Evolutionary conservation across 2,329 filamentous ascomycete genomes (phyloP), one percentile per base, ranked within the genome.

Genomic region (Curvularia eragrostidis): DNA sequence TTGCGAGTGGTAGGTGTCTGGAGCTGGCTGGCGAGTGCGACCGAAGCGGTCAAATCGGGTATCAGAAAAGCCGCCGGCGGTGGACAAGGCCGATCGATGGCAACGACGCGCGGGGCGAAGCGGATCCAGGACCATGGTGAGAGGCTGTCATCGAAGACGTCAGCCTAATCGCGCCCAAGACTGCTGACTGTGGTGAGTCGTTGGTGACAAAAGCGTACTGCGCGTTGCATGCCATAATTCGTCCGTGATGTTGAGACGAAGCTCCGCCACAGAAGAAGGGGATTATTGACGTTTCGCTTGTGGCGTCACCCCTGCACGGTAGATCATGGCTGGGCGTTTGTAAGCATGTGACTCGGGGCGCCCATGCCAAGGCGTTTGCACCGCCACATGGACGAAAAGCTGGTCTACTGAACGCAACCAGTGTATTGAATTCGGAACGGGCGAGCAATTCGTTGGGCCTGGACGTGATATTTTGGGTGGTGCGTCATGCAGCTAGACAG

Each of bases 401-500:
- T 32, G 30, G 30, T 32, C 6, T 52, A 57, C 18, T 21, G 43
- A n/a, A 48, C 49, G 53, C 58, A 50, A 52, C 48, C 52, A 43
- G 54, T 59, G 63, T 64, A 56, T 57, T 61, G 19, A 21, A 43
- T 23, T 36, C 49, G 55, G 58, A 56, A 36, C 41, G 46, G 56
- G 48, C 38, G 51, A 64, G 61, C 53, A 58, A 63, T 66, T 64
- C 64, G 66, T 62, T 67, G 57, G 59, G 62, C 58, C 63, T n/a
- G 59, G 55, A 58, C 64, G 64, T 70, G 71, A 72, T 57, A 58
- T 74, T 74, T 71, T 61, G 61, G 67, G 63, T 63, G 64, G 36
- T 64, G 59, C 59, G 58, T 66, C 52, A 72, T 71, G 72, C 71
- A 72, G 70, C 70, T 71, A 70, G 61, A 64, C 52, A 58, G 61